These are phyloP conservation scores for Trypanosomatidae sp. DNA, from an alignment of 208 protist genomes.

Conservation along the genomic window DNA sequence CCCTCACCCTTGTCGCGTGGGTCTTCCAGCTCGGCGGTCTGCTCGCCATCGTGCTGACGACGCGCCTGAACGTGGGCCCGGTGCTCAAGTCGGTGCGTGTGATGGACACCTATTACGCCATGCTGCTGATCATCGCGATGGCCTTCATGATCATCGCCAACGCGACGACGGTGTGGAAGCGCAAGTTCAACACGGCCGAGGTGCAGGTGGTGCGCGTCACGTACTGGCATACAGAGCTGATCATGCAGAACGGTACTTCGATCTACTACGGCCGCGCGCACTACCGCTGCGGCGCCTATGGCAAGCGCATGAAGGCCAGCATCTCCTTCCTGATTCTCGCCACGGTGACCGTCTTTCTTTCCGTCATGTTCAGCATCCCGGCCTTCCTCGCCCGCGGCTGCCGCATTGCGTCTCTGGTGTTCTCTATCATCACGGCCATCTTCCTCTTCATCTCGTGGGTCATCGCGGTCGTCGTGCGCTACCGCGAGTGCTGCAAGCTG, in stretches of 20 bases:
- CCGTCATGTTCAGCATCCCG: constrained; percentile 35
- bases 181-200: constrained; percentile 33
- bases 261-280: constrained; percentile 39
- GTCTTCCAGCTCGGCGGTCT: constrained; percentile 46
- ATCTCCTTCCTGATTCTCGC: constrained; percentile 58
- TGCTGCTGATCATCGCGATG: constrained; percentile 35
- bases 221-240: constrained; percentile 70
- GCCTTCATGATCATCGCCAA: constrained; percentile 43
- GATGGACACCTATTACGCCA: constrained; percentile 56
- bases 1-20: constrained; percentile 51
- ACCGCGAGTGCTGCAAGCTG: constrained; percentile 32
- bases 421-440: constrained; percentile 31
- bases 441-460: constrained; percentile 58
- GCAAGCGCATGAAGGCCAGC: constrained; percentile 64
- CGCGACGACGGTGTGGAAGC: constrained; percentile 53
- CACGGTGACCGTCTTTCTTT: constrained; percentile 35
- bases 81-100: constrained; percentile 42
- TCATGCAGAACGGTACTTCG: constrained; percentile 37
- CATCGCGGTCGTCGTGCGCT: constrained; percentile 40
- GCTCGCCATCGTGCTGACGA: constrained; percentile 38
- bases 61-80: constrained; percentile 50
- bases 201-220: constrained; percentile 54
- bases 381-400: constrained; percentile 35
- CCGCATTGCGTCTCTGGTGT: constrained; percentile 40
- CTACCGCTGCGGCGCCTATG: constrained; percentile 56